These are phyloP conservation scores for Candida palmyrensis DNA, from an alignment of 805 yeast genomes.

Conservation along the genomic window DNA sequence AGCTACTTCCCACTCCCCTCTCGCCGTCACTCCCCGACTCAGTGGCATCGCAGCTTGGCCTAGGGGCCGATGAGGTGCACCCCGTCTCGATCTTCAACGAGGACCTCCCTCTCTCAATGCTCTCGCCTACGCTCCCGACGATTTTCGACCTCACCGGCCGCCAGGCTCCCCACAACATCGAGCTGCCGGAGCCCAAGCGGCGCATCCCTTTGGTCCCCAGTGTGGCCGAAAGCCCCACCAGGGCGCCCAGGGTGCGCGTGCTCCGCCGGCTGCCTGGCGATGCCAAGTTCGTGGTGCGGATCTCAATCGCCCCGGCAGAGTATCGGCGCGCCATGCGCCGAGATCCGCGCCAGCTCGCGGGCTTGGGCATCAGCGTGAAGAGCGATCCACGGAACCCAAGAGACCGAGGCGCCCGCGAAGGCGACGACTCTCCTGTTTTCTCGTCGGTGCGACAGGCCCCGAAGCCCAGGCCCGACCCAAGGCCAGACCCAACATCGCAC, in stretches of 20 bases:
- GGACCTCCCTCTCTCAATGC: constrained; percentile 22
- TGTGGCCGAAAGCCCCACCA: not conserved
- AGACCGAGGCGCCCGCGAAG: too few relatives aligned
- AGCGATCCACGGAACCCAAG: not conserved
- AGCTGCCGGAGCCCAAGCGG: not conserved
- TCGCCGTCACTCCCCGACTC: constrained; percentile 34
- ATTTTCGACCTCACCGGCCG: constrained; percentile 13
- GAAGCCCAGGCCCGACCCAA: not conserved
- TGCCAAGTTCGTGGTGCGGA: too few relatives aligned
- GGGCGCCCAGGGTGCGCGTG: too few relatives aligned
- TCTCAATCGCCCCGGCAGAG: too few relatives aligned
- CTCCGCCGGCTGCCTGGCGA: too few relatives aligned
- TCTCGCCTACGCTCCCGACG: constrained; percentile 31
- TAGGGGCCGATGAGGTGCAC: too few relatives aligned
- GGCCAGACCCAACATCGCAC: too few relatives aligned
- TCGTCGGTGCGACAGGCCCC: not conserved
- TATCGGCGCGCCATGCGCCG: too few relatives aligned
- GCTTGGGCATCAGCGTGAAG: not conserved
- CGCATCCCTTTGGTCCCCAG: not conserved
- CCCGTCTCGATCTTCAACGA: constrained; percentile 12
- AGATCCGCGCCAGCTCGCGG: not conserved
- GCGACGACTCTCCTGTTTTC: not conserved
- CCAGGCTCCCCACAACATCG: not conserved
- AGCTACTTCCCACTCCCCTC: constrained; percentile 31
- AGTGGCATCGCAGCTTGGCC: too few relatives aligned